Evolutionary conservation across 2,329 filamentous ascomycete species (phyloP), one percentile per base, ranked within the genome.

Genomic region (Leptodontidium sp.): DNA sequence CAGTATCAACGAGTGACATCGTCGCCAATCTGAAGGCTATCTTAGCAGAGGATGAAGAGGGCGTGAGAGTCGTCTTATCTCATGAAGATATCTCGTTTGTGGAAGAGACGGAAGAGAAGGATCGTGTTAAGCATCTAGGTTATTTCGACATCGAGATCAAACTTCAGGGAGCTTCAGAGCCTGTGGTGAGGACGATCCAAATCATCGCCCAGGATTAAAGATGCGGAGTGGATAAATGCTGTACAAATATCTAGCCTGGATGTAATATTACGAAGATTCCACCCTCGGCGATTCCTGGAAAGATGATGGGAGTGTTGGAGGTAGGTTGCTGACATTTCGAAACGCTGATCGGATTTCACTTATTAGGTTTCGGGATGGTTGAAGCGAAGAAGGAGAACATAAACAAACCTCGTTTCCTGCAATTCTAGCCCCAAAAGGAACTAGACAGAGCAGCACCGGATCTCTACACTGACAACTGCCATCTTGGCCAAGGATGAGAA

Each of bases 1-100:
- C 84, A 2, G 85, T 89, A 4, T 84, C 84, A n/a, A 83, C 82
- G 8, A 77, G 79, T 29, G 86, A 89, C 74, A 80, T 89, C 65
- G 81, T 81, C 8, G 76, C 79, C 17, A 83, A 81, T 29, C 80
- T 88, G 66, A 83, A 81, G 68, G 80, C 80, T 52, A 80, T 83
- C 29, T 78, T 88, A 71, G 82, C 82, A 45, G 81, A 82, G 67
- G 84, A 86, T 72, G 81, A 84, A 65, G 83, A 87, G 76, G 85
- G 84, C 35, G 79, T 81, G 40, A 80, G 82, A 21, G 81, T 88
- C 2, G 80, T 84, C 21, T 67, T 88, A 26, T 78, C 78, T 2
- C 81, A 86, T 63, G 80, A 82, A 43, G 83, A 88, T 70, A 80
- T 89, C 45, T 78, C 75, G 7, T 87, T 88, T 73, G 75, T 85